Percentiles rank a stretch among this genome's conserved stretches.
These are phyloP conservation scores for Linnemannia elongata DNA, from an alignment of 192 early-diverging fungal genomes.

Conservation along the genomic window DNA sequence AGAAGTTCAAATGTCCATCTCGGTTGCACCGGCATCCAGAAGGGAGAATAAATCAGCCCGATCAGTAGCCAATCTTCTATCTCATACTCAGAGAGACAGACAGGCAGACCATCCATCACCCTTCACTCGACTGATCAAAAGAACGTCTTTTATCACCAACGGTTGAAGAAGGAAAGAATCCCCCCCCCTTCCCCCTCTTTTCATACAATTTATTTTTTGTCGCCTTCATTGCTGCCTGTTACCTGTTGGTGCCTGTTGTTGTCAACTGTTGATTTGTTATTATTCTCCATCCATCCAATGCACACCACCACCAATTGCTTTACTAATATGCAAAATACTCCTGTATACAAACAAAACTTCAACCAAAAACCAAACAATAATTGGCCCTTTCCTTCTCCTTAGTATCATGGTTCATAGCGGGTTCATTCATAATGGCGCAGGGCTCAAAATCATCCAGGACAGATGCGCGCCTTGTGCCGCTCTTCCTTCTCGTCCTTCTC, in stretches of 20 bases:
- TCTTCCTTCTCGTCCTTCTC: not conserved
- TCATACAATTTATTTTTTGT: not conserved
- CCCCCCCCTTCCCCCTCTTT: no score
- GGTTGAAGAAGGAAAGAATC: not conserved
- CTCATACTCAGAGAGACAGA: not conserved
- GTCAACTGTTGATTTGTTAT: not conserved
- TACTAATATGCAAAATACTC: not conserved
- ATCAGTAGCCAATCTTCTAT: not conserved
- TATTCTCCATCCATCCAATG: not conserved
- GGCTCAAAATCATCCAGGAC: slow-evolving; percentile 6
- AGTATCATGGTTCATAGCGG: not conserved
- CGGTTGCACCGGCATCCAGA: not conserved
- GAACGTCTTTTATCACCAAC: not conserved
- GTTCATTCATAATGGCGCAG: not conserved
- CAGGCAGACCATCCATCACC: not conserved
- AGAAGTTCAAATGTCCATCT: not conserved
- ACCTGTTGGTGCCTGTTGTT: not conserved
- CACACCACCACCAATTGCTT: slow-evolving; percentile 4
- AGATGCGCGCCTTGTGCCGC: slow-evolving; percentile 2
- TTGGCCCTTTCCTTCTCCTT: not conserved
- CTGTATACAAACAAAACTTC: not conserved
- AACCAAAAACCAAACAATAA: not conserved
- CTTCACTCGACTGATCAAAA: not conserved
- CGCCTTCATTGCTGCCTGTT: not conserved
- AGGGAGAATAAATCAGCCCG: slow-evolving; percentile 6